A percentile compares a stretch with the other conserved stretches of the same genome.
These are phyloP conservation scores for Geosiphon pyriformis DNA, from an alignment of 192 early-diverging fungal genomes.

Conservation along the genomic window DNA sequence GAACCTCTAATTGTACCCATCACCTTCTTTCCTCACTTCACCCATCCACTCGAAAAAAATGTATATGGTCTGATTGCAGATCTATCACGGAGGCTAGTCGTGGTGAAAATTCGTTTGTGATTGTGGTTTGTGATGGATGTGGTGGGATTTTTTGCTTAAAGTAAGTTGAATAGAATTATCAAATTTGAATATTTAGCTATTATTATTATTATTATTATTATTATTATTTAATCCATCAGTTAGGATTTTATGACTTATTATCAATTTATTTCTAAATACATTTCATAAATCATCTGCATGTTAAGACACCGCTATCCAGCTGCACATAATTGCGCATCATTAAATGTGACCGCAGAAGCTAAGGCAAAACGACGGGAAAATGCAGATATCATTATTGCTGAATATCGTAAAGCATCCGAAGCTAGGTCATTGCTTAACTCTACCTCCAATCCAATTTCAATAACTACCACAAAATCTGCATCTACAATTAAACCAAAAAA, in stretches of 20 bases:
- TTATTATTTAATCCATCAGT: background rate
- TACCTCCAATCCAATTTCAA: background rate
- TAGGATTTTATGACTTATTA: background rate
- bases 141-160: slow-evolving; percentile 28
- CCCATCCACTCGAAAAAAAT: slow-evolving; percentile 1
- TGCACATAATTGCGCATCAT: slow-evolving; percentile 24
- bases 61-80: slow-evolving; percentile 20
- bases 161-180: slow-evolving; percentile 5
- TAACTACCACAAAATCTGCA: background rate
- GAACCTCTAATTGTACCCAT: slow-evolving; percentile 20
- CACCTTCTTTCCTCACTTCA: slow-evolving; percentile 14
- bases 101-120: slow-evolving; percentile 21
- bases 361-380: slow-evolving; percentile 23
- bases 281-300: slow-evolving; percentile 1
- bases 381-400: slow-evolving; percentile 23
- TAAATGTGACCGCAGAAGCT: slow-evolving; percentile 7
- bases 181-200: background rate
- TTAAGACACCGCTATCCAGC: slow-evolving; percentile 29
- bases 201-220: background rate
- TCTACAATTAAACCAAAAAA: slow-evolving; percentile 10
- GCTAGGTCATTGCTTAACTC: background rate
- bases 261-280: slow-evolving; percentile 2
- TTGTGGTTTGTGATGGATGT: slow-evolving; percentile 29
- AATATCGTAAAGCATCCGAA: slow-evolving; percentile 14
- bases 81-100: background rate